Evolutionary conservation across 148 eudicot species (phyloP).

Genomic region (Fagopyrum tataricum): DNA sequence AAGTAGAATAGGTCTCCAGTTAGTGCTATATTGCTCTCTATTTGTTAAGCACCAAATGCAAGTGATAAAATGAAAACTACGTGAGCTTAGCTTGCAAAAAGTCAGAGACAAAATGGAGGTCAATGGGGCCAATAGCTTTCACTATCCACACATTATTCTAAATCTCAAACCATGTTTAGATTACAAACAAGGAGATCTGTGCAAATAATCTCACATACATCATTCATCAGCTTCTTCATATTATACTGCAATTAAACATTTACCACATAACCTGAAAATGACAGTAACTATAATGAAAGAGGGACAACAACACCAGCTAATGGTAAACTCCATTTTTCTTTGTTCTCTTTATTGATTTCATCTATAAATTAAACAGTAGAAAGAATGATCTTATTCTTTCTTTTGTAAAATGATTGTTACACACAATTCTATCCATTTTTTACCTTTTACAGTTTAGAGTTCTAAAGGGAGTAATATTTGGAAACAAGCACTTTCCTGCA

Average conservation of each 20-base stretch:
- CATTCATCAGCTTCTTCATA: not conserved
- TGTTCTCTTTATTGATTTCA: conserved; percentile 2
- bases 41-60: conserved; percentile 4
- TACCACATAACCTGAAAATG: not conserved
- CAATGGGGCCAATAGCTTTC: not conserved
- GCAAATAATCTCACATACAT: not conserved
- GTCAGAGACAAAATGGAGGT: not conserved
- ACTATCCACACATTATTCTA: not conserved
- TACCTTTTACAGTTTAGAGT: not conserved
- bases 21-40: not conserved
- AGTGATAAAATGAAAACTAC: conserved; percentile 2
- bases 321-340: not conserved
- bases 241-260: not conserved
- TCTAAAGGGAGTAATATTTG: not conserved
- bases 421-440: not conserved
- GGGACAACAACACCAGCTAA: not conserved
- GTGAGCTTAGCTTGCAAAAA: not conserved
- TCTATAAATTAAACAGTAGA: not conserved
- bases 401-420: conserved; percentile 10
- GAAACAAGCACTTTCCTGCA: conserved; percentile 1
- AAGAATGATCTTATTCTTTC: conserved; percentile 8
- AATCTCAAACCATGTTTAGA: not conserved
- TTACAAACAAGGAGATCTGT: not conserved
- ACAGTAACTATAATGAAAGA: not conserved
- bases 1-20: too few species aligned